Base-by-base conservation (phyloP, 108 stramenopile species). In the Cyclostephanos invisitatus region DNA sequence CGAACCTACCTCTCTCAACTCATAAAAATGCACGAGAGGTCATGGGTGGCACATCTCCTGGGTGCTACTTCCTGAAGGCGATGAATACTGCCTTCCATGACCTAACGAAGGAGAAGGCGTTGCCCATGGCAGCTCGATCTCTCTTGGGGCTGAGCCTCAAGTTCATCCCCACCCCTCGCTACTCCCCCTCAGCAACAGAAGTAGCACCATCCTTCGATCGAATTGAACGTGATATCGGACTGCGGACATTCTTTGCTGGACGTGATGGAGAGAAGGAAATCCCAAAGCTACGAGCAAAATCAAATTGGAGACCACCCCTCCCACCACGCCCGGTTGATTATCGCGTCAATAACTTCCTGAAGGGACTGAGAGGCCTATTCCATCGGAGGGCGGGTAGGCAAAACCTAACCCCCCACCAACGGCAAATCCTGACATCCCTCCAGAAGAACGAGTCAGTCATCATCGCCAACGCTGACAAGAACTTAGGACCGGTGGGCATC, bases 1-100 rank as follows among this genome's bases (percentile, higher is more conserved):
- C 74, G 32, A 47, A 75, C 47, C 35, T 50, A 18, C 3, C 64
- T 38, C 51, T 68, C 25, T 58, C 35, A 0, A 61, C 32, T 17
- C 32, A 36, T 36, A 22, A 44, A 29, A 66, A 67, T 75, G 54
- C 74, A 54, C 29, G 18, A 40, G 22, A 22, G 9, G 46, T 47
- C 3, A 24, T 67, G 15, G 56, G 66, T 38, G n/a, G 7, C 20
- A 75, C 32, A 0, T 17, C 29, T 32, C 37, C 57, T 0, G 38
- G 37, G 28, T 35, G 37, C 12, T 75, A 75, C 60, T 68, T 68
- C 14, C 18, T 22, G 22, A 40, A 15, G 24, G 49, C 21, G 17
- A 37, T 3, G 8, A 42, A 74, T 32, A 28, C 54, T 2, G 60
- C 76, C 15, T 77, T 77, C 42, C 76, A 77, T 64, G 69, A 70